Evolutionary conservation across 345 rosid species (phyloP).

Genomic region (Populus simonii): DNA sequence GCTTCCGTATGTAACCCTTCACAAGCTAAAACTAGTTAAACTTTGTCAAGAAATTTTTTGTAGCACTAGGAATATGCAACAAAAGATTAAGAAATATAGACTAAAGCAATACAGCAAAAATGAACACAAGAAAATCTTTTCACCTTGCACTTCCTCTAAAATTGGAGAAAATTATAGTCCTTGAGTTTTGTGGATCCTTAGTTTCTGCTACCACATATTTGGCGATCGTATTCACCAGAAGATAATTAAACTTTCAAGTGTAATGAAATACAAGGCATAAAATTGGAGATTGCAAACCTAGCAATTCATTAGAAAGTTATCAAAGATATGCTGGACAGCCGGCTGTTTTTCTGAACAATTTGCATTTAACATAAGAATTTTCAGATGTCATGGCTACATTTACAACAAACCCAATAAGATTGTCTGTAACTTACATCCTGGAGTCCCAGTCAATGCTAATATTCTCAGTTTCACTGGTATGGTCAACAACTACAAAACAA

Average conservation of each 20-base stretch:
- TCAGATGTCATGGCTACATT: background rate
- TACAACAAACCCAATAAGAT: conserved; percentile 2
- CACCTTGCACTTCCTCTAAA: conserved; percentile 98
- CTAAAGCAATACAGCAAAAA: background rate
- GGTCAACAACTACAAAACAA: conserved; percentile 64
- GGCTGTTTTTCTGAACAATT: conserved; percentile 69
- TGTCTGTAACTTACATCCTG: conserved; percentile 74
- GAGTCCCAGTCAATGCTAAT: conserved; percentile 91
- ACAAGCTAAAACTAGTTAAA: conserved; percentile 87
- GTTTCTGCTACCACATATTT: conserved; percentile 46
- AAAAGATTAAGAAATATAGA: conserved; percentile 14
- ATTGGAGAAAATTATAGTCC: conserved; percentile 91
- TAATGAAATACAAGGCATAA: background rate
- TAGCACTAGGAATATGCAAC: conserved; percentile 10
- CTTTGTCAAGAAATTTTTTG: conserved; percentile 41
- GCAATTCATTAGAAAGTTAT: conserved; percentile 28
- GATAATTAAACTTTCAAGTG: background rate
- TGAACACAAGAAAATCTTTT: conserved; percentile 12
- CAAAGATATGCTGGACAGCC: conserved; percentile 70
- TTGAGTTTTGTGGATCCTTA: conserved; percentile 65
- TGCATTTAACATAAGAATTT: conserved; percentile 14
- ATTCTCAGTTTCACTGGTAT: conserved; percentile 69
- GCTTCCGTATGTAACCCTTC: conserved; percentile 81
- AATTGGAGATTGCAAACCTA: background rate
- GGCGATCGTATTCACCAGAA: background rate